Percentiles rank a stretch among this genome's conserved stretches.
Evolutionary conservation across 352 stramenopile genomes (phyloP).

Genomic region (Phytopythium aichiense): DNA sequence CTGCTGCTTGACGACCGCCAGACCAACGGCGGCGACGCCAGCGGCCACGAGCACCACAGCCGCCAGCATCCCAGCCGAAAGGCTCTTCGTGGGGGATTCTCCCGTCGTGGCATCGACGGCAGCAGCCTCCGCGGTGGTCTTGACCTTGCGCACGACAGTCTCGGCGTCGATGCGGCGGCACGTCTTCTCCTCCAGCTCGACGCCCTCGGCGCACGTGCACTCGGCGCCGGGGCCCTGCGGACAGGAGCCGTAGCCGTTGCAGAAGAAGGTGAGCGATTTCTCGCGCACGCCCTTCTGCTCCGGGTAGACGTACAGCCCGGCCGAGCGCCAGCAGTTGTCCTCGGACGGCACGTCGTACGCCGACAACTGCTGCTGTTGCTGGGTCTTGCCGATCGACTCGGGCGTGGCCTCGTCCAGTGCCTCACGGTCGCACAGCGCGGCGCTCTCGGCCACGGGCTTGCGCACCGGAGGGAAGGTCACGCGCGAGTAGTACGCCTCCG

Average conservation of each 20-base stretch:
- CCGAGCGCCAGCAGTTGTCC: slow-evolving; percentile 70
- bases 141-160: slow-evolving; percentile 6
- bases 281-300: slow-evolving; percentile 59
- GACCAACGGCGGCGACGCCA: slow-evolving; percentile 12
- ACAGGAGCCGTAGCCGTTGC: slow-evolving; percentile 62
- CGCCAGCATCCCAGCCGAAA: slow-evolving; percentile 8
- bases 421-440: slow-evolving; percentile 8
- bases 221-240: slow-evolving; percentile 43
- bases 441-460: slow-evolving; percentile 18
- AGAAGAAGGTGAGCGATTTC: slow-evolving; percentile 55
- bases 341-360: slow-evolving; percentile 43
- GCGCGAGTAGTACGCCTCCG: slow-evolving; percentile 55
- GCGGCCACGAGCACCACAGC: slow-evolving; percentile 18
- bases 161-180: slow-evolving; percentile 67
- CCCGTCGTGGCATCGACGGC: slow-evolving; percentile 1
- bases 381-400: slow-evolving; percentile 8
- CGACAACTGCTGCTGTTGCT: slow-evolving; percentile 9
- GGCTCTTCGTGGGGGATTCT: slow-evolving; percentile 6
- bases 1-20: slow-evolving; percentile 28
- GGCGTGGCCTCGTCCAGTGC: slow-evolving; percentile 3
- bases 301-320: slow-evolving; percentile 51
- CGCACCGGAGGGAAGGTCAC: slow-evolving; percentile 52
- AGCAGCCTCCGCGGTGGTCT: background rate
- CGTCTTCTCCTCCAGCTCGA: slow-evolving; percentile 38
- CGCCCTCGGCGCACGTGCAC: slow-evolving; percentile 46